phyloP scores from a whole-genome alignment of 148 eudicot genomes.

The Pouteria glomerata region DNA sequence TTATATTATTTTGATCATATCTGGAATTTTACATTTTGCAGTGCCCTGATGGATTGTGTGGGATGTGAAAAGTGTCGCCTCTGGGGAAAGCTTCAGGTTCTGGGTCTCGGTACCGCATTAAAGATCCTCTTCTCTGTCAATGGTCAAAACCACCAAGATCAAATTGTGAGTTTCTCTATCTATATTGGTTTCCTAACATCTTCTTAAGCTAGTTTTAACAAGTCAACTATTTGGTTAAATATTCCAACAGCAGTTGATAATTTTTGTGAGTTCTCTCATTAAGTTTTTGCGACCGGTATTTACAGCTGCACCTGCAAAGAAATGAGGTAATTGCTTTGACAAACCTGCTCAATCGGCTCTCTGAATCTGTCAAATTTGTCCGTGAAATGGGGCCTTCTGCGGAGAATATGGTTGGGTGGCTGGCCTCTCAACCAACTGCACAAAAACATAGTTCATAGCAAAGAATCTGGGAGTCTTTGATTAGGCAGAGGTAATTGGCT shows the following conservation, averaged over 20 bases:
- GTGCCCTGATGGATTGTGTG: conserved; percentile 95
- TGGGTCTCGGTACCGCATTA: conserved; percentile 93
- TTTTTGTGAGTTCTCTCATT: not conserved
- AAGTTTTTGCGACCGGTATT: not conserved
- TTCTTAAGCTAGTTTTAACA: not conserved
- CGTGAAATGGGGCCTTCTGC: conserved; percentile 36
- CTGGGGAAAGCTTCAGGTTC: conserved; percentile 98
- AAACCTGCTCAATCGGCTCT: conserved; percentile 49
- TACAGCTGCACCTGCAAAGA: conserved; percentile 52
- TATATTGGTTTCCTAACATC: not conserved
- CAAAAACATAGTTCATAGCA: conserved; percentile 18
- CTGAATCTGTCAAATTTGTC: conserved; percentile 50
- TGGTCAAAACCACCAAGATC: conserved; percentile 33
- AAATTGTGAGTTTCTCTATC: conserved; percentile 44
- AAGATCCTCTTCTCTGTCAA: conserved; percentile 81
- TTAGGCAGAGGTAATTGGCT: conserved; percentile 22
- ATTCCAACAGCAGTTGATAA: not conserved
- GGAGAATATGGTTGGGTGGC: conserved; percentile 24
- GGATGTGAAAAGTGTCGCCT: conserved; percentile 96
- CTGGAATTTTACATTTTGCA: conserved; percentile 27
- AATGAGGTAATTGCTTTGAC: conserved; percentile 58
- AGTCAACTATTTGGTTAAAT: not conserved
- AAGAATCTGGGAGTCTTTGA: conserved; percentile 31
- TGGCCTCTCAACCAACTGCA: conserved; percentile 24
- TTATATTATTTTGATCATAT: not conserved